Evolutionary conservation across 2,329 filamentous ascomycete genomes (phyloP).

Genomic region (Colletotrichum paranaense): DNA sequence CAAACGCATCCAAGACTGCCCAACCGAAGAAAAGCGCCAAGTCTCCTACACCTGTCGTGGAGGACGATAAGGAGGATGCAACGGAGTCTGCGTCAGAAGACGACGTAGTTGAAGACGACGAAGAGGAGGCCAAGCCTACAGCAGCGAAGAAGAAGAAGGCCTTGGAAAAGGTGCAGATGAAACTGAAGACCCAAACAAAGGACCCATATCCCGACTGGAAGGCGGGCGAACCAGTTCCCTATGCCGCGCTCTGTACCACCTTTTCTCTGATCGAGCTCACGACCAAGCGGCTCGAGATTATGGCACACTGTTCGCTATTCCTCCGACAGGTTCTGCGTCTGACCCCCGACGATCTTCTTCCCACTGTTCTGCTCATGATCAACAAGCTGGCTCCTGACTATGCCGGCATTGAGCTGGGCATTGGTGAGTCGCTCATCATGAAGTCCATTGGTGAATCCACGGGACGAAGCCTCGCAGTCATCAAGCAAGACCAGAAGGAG

Average conservation of each 20-base stretch:
- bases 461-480: constrained; percentile 85
- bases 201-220: constrained; percentile 98
- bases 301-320: constrained; percentile 89
- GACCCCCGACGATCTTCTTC: constrained; percentile 87
- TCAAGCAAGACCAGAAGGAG: constrained; percentile 95
- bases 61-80: constrained; percentile 42
- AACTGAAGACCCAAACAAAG: constrained; percentile 73
- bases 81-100: constrained; percentile 58
- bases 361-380: constrained; percentile 94
- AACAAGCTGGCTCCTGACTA: constrained; percentile 98
- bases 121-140: constrained; percentile 75
- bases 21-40: constrained; percentile 4
- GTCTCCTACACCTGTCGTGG: constrained; percentile 40
- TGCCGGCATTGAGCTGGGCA: constrained; percentile 95
- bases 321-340: constrained; percentile 93
- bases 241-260: constrained; percentile 92
- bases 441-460: constrained; percentile 97
- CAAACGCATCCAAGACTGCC: constrained; percentile 40
- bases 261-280: constrained; percentile 97
- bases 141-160: constrained; percentile 84
- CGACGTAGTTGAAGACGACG: constrained; percentile 59
- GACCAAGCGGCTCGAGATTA: constrained; percentile 88
- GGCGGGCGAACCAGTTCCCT: constrained; percentile 87
- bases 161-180: constrained; percentile 83
- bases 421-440: constrained; percentile 98